These are phyloP conservation scores for Eudorina sp. DNA, from an alignment of 139 green algal genomes.

Conservation along the genomic window DNA sequence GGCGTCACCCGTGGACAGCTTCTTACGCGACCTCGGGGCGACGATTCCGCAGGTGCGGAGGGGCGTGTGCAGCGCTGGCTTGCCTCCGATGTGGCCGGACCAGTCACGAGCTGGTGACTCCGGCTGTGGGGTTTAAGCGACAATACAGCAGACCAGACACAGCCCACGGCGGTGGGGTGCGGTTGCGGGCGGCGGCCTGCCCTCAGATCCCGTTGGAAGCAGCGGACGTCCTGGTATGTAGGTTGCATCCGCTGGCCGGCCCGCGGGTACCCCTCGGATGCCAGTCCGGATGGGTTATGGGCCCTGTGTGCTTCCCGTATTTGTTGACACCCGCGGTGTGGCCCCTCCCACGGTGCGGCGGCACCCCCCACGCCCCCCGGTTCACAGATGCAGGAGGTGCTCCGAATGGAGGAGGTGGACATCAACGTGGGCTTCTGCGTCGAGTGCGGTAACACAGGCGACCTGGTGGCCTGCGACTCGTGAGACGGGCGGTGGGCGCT, in stretches of 20 bases:
- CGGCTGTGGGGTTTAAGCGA: no score
- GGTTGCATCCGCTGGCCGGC: neutral
- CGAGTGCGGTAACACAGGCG: conserved; percentile 1
- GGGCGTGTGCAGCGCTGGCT: neutral
- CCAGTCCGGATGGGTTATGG: neutral
- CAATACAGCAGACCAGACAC: no score
- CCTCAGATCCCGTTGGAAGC: neutral
- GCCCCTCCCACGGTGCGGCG: no score
- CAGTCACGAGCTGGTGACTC: no score
- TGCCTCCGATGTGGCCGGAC: no score
- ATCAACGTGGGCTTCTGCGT: conserved; percentile 36
- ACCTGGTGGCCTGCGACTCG: conserved; percentile 24
- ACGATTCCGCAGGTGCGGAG: neutral
- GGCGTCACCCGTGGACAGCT: neutral
- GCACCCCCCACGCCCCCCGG: no score
- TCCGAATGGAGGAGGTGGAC: neutral
- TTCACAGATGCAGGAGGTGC: conserved; percentile 13
- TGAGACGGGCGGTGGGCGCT: no score
- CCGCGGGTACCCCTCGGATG: neutral
- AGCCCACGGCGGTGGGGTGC: no score
- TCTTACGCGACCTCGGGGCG: conserved; percentile 26
- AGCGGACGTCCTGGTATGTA: neutral
- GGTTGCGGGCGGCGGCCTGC: neutral
- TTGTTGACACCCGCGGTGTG: no score
- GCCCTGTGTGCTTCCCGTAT: neutral